Evolutionary conservation across 139 green algal genomes (phyloP).

Genomic region (Coccomyxa sp.): DNA sequence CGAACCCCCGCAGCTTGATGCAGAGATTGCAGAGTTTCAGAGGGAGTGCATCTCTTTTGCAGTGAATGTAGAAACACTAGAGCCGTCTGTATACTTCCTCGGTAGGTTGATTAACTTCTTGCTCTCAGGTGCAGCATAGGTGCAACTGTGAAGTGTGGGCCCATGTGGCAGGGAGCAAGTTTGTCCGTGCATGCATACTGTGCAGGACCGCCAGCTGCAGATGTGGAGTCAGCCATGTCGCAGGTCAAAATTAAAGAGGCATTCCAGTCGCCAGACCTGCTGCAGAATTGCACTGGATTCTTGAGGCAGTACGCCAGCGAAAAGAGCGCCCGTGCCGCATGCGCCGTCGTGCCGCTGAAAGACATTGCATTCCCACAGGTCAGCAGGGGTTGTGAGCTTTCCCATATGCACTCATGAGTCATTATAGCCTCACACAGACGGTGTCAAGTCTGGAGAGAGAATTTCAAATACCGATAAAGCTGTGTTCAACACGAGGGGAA

Average conservation of each 20-base stretch:
- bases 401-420: not conserved
- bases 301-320: constrained; percentile 17
- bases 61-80: not conserved
- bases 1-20: not conserved
- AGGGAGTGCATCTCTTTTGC: not conserved
- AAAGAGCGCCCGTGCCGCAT: constrained; percentile 10
- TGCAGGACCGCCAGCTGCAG: not conserved
- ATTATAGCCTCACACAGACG: not conserved
- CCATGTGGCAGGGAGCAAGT: not conserved
- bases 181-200: not conserved
- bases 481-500: not conserved
- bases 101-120: not conserved
- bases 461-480: not conserved
- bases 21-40: not conserved
- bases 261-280: constrained; percentile 19
- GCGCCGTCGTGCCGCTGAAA: constrained; percentile 8
- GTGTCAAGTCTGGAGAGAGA: not conserved
- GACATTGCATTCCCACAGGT: constrained; percentile 24
- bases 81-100: constrained; percentile 18
- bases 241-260: constrained; percentile 14
- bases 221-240: not conserved
- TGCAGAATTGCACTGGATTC: constrained; percentile 14
- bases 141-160: not conserved
- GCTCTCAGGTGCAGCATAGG: not conserved
- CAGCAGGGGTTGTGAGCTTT: not conserved